Percentiles rank a stretch among this genome's conserved stretches.
These are phyloP conservation scores for Porphyrellus sp. DNA, from an alignment of 1,284 basidiomycete species.

Conservation along the genomic window DNA sequence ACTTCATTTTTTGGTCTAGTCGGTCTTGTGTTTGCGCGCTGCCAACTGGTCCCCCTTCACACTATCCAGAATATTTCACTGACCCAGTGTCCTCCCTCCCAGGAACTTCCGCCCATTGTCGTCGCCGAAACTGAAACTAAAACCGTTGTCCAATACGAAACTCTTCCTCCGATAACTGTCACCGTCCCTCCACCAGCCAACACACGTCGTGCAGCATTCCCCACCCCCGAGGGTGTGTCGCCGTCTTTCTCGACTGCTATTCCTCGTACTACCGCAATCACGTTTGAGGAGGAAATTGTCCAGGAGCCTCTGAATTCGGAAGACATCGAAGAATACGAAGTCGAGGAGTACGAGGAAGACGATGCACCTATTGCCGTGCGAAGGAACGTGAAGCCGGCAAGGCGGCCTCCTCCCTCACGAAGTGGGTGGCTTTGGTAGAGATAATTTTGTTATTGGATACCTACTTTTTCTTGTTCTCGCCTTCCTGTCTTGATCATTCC, in stretches of 20 bases:
- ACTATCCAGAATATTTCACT: conserved; percentile 15
- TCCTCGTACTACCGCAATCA: conserved; percentile 66
- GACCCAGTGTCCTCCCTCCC: conserved; percentile 37
- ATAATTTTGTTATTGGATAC: conserved; percentile 18
- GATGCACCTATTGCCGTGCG: conserved; percentile 27
- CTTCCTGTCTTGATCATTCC: conserved; percentile 6
- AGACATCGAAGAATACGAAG: conserved; percentile 36
- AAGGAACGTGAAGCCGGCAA: conserved; percentile 32
- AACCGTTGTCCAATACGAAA: conserved; percentile 62
- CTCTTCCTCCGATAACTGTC: conserved; percentile 48
- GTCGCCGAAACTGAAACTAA: conserved; percentile 64
- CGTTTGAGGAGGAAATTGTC: conserved; percentile 54
- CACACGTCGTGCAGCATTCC: conserved; percentile 70
- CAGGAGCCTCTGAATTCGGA: conserved; percentile 29
- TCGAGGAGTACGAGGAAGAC: conserved; percentile 37
- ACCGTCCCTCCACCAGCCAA: conserved; percentile 72
- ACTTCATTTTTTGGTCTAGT: conserved; percentile 19
- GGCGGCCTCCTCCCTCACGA: conserved; percentile 29
- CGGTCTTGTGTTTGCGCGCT: conserved; percentile 20
- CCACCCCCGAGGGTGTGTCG: conserved; percentile 60
- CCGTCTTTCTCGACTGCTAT: conserved; percentile 50
- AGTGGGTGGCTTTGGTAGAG: conserved; percentile 35
- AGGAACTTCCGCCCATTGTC: conserved; percentile 63
- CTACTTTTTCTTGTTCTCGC: conserved; percentile 8
- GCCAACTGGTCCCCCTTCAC: conserved; percentile 44